Percentiles rank a stretch among this genome's conserved stretches.
phyloP scores from a whole-genome alignment of 2,329 filamentous ascomycete species.

The Neofusicoccum ribis region DNA sequence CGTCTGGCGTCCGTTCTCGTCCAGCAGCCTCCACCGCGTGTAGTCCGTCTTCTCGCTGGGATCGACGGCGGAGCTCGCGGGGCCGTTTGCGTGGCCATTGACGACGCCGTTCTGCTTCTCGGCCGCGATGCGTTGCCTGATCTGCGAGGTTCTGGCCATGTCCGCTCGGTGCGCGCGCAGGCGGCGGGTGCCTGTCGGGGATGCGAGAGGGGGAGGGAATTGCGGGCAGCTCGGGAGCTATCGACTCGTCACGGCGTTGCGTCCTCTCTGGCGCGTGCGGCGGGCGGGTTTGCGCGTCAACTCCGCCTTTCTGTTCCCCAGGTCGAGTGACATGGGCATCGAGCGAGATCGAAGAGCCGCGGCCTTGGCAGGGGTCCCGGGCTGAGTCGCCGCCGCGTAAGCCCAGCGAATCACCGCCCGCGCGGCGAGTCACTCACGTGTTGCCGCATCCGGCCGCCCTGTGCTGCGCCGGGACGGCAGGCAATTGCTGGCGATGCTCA shows the following conservation, averaged over 20 bases:
- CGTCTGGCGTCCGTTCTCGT: constrained; percentile 82
- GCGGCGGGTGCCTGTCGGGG: not conserved
- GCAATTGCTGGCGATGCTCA: not conserved
- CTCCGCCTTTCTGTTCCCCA: constrained; percentile 1
- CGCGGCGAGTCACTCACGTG: not conserved
- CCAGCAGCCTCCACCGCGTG: constrained; percentile 78
- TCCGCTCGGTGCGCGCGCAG: not conserved
- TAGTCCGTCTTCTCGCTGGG: constrained; percentile 65
- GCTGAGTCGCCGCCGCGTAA: not conserved
- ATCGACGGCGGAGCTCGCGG: not conserved
- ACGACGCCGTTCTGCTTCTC: not conserved
- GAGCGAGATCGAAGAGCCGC: not conserved
- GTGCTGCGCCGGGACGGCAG: not conserved
- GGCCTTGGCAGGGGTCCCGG: constrained; percentile 9
- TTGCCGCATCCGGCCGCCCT: not conserved
- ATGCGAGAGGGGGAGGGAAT: not conserved
- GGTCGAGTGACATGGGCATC: constrained; percentile 2
- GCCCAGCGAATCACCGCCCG: not conserved
- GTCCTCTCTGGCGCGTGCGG: constrained; percentile 8
- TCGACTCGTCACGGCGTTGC: constrained; percentile 14
- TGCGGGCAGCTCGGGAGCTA: not conserved
- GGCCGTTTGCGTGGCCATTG: constrained; percentile 8
- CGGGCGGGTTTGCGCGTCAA: not conserved
- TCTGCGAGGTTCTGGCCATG: constrained; percentile 14
- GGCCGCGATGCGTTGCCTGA: not conserved